Evolutionary conservation across 2,329 filamentous ascomycete genomes (phyloP).

Genomic region (Fusarium torulosum): DNA sequence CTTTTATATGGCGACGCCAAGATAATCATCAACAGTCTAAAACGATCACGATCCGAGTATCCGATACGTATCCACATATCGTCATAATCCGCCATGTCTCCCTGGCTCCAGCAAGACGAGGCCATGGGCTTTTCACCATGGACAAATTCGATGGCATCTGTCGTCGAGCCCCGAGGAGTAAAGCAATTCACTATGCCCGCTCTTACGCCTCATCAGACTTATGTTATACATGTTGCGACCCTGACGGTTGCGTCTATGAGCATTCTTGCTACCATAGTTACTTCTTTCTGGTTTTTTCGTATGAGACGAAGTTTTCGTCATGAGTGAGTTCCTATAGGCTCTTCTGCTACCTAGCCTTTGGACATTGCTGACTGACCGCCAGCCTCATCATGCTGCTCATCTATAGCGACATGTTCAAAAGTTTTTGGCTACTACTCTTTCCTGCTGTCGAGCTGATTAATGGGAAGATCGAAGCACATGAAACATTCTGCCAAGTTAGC

Average conservation of each 20-base stretch:
- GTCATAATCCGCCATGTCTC: slow-evolving; percentile 33
- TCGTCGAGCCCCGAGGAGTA: slow-evolving; percentile 29
- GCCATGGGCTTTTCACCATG: slow-evolving; percentile 26
- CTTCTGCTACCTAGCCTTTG: background rate
- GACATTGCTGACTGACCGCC: slow-evolving; percentile 18
- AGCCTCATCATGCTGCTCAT: slow-evolving; percentile 82
- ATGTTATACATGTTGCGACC: slow-evolving; percentile 48
- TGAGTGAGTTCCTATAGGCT: slow-evolving; percentile 51
- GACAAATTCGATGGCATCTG: slow-evolving; percentile 13
- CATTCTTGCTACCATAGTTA: slow-evolving; percentile 65
- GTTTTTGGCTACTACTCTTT: slow-evolving; percentile 75
- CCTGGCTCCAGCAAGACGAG: slow-evolving; percentile 31
- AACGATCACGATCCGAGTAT: slow-evolving; percentile 9
- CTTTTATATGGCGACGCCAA: slow-evolving; percentile 16
- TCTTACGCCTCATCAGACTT: slow-evolving; percentile 37
- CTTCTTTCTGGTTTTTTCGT: slow-evolving; percentile 78
- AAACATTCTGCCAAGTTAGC: slow-evolving; percentile 73
- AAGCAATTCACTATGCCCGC: slow-evolving; percentile 35
- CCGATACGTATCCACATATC: slow-evolving; percentile 23
- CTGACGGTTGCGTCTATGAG: slow-evolving; percentile 64
- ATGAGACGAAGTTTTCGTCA: slow-evolving; percentile 82
- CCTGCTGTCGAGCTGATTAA: slow-evolving; percentile 68
- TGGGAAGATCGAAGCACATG: slow-evolving; percentile 63
- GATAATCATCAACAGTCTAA: slow-evolving; percentile 15
- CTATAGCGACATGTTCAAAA: slow-evolving; percentile 77